These are phyloP conservation scores for Tephrocybe sp. DNA, from an alignment of 768 basidiomycete genomes.

Conservation along the genomic window DNA sequence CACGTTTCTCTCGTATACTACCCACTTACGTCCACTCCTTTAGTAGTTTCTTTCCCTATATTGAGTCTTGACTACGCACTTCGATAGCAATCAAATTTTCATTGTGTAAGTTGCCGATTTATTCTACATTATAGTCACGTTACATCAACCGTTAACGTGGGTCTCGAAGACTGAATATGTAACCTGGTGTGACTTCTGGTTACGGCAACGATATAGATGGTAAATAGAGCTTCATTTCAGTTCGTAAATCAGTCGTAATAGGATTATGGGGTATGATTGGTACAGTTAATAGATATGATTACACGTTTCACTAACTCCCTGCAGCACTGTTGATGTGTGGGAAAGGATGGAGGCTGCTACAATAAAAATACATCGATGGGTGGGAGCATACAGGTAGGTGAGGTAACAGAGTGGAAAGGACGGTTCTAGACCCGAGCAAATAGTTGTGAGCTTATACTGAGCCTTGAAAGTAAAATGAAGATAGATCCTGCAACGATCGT, in stretches of 20 bases:
- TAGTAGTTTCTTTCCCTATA: constrained; percentile 17
- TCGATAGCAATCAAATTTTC: neutral
- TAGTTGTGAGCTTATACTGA: constrained; percentile 41
- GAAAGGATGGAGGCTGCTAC: constrained; percentile 1
- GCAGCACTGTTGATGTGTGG: neutral
- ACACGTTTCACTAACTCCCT: neutral
- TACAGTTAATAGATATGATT: neutral
- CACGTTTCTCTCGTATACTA: constrained; percentile 11
- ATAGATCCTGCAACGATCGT: constrained; percentile 58
- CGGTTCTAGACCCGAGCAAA: constrained; percentile 42
- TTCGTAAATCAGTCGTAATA: neutral
- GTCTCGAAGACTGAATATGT: too few relatives aligned
- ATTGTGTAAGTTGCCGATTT: neutral
- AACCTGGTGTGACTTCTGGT: neutral
- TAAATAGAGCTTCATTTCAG: neutral
- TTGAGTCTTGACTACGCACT: neutral
- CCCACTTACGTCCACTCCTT: constrained; percentile 28
- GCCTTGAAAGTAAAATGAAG: constrained; percentile 49
- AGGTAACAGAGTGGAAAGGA: neutral
- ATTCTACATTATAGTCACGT: too few relatives aligned
- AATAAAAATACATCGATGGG: constrained; percentile 5
- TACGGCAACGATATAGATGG: neutral
- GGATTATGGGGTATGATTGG: neutral
- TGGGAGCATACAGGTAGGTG: neutral
- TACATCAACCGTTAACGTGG: too few relatives aligned